Base-by-base conservation (phyloP, 495 filamentous ascomycete genomes). In the Neurospora sp. region DNA sequence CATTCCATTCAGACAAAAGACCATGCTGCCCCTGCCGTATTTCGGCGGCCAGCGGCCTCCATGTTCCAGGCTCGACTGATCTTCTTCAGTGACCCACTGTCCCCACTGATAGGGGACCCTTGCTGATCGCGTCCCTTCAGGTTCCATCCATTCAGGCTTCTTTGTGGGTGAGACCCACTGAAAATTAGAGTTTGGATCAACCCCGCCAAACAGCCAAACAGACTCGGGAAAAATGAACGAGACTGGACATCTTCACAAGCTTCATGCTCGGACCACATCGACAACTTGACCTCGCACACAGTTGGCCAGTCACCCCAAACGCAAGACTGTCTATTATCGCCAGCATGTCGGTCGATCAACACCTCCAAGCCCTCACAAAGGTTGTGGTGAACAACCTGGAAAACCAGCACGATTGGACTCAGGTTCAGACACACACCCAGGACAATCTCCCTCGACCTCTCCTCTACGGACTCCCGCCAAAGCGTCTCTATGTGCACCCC, bases 351-450 rank as follows among this genome's bases (percentile, higher is more conserved):
- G 65, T 71, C 72, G 69, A 53, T n/a, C 42, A 68, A 10, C 75
- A 77, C 35, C 65, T 76, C 40, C 73, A 77, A 9, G 78, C 84
- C 59, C 88, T 94, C 69, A 89, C 92, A 31, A 80, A 87, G 40
- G 88, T 91, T 74, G 87, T 96, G 75, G 85, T 89, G 38, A 89
- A 96, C 79, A 94, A 96, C 79, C 89, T 97, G 73, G 89, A 90
- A 77, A 86, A 95, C 81, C 92, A 97, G 78, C 94, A 97, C 79
- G 86, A 91, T 74, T 99, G 96, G 96, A 91, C 90, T 10, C 83
- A 82, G 20, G 85, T 97, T 53, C 80, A 85, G 69, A 81, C 89
- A 38, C 89, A 94, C 81, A 87, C 86, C 20, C 76, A 79, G 53
- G 70, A 77, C 69, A 70, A 73, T 69, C 83, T 90, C 4, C 85